Conservation (phyloP, 352 stramenopile species). For the Phytophthora colocasiae region DNA sequence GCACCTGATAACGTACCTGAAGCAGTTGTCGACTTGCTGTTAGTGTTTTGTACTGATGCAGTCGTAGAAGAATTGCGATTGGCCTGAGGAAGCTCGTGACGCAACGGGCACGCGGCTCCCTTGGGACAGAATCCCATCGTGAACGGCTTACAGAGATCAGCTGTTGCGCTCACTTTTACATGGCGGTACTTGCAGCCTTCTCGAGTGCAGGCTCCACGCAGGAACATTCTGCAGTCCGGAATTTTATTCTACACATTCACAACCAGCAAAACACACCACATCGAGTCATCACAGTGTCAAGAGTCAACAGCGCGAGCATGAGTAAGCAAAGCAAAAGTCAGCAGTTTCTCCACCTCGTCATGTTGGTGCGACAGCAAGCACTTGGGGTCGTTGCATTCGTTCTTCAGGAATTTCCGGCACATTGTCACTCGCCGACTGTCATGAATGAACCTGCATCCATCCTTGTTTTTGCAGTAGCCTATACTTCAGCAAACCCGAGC, state of each 20-base stretch:
- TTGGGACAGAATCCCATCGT: constrained; percentile 71
- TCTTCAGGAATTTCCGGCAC: constrained; percentile 79
- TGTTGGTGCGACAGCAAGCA: constrained; percentile 76
- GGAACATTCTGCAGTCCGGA: constrained; percentile 82
- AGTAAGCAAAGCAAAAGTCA: constrained; percentile 19
- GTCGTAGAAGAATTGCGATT: constrained; percentile 13
- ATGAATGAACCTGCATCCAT: constrained; percentile 83
- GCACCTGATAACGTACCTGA: constrained; percentile 49
- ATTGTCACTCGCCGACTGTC: constrained; percentile 86
- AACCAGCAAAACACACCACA: constrained; percentile 19
- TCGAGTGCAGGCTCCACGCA: constrained; percentile 73
- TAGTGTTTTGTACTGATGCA: constrained; percentile 8
- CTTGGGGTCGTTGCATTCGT: constrained; percentile 61
- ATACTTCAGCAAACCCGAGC: constrained; percentile 5
- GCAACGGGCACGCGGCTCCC: constrained; percentile 57
- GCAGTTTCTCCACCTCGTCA: constrained; percentile 66
- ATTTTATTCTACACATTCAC: constrained; percentile 74
- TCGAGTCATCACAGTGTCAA: constrained; percentile 31
- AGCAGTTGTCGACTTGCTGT: constrained; percentile 12
- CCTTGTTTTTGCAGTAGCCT: constrained; percentile 87
- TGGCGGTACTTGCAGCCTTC: constrained; percentile 83
- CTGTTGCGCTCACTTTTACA: constrained; percentile 79
- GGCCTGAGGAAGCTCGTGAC: constrained; percentile 60
- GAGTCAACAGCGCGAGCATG: constrained; percentile 24
- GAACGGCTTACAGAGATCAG: constrained; percentile 72